Evolutionary conservation across 1,284 basidiomycete genomes (phyloP), one percentile per base, ranked within the genome.

Genomic region (Dichomitus squalens): DNA sequence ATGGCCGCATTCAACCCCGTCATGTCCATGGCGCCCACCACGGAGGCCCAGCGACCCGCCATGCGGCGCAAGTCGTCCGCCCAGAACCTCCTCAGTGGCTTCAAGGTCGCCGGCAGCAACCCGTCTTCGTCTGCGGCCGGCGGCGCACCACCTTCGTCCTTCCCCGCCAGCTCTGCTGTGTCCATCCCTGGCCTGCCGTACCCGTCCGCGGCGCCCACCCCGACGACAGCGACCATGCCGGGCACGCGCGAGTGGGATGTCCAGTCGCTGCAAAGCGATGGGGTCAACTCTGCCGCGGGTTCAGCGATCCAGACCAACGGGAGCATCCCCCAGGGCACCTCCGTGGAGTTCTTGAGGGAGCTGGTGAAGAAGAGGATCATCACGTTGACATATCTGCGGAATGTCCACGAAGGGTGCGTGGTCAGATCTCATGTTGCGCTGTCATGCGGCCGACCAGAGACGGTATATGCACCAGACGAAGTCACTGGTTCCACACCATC

Each of bases 401-500:
- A 86, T 66, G 88, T 92, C 20, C 88, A 93, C 64, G 88, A 93
- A 75, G 93, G 93, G 85, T 92, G 68, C 64, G 86, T 79, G 18
- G 36, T 25, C 33, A 31, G 7, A n/a, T 52, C 16, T 53, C 34
- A 46, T 31, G 25, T 23, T 18, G 35, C 14, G 48, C 44, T 11
- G 38, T 29, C 40, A 11, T 9, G 20, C 43, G 44, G 31, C 49
- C 34, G 59, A 50, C 53, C 41, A 41, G 46, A 47, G 43, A 46
- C 44, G 25, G 56, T 33, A 33, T 27, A 18, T 39, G 31, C 29
- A 38, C 38, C 66, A 92, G 89, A 49, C 84, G 85, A 57, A 87
- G 85, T 64, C 88, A 93, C 71, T 95, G 92, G 92, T 93, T 95
- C 68, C 90, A 93, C 68, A 95, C 93, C 4, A 87, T 95, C 61